Evolutionary conservation across 129 eudicot species (phyloP), one percentile per base, ranked within the genome.

Genomic region (Flaveria brownii): DNA sequence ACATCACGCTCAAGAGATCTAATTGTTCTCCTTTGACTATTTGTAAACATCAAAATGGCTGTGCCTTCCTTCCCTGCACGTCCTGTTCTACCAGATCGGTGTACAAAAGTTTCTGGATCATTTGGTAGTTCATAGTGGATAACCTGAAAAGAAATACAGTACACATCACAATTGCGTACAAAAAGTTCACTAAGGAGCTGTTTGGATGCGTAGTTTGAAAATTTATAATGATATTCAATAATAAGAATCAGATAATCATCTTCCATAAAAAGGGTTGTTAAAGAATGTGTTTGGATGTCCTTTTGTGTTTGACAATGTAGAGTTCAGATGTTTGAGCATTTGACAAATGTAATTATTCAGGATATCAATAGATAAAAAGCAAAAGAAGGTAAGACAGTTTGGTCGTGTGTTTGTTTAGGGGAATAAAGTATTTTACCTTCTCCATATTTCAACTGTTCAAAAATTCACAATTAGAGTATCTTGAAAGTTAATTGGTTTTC

Each of bases 71-170:
- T 94, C 61, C 98, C 98, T 54, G 98, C 98, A 84, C 98, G 96
- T 9, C 98, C 98, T 11, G 98, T 94, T 36, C 98, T 87, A 66
- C 98, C 98, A 68, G 98, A 94, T 12, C 98, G 97, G 65, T 94
- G 98, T 80, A 94, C 98, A 82, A 94, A 94, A 25, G 98, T 94
- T 81, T 94, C 98, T 2, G 97, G 85, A 78, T 94, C 98, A 41
- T 94, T 94, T 23, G 98, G 98, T 15, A 94, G 81, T 70, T 94
- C 98, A 78, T 91, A 94, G 71, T 94, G 98, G 61, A 94, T 91
- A 73, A 94, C 78, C 98, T 94, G 26, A 82, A 41, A 80, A 20
- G 73, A 16, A 17, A 63, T 22, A 59, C 43, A 49, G 39, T 26
- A 14, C 45, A 6, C 0, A 17, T 47, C 20, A 43, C 47, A 6